Evolutionary conservation across 495 filamentous ascomycete species (phyloP).

Genomic region (Penicillium lagena): DNA sequence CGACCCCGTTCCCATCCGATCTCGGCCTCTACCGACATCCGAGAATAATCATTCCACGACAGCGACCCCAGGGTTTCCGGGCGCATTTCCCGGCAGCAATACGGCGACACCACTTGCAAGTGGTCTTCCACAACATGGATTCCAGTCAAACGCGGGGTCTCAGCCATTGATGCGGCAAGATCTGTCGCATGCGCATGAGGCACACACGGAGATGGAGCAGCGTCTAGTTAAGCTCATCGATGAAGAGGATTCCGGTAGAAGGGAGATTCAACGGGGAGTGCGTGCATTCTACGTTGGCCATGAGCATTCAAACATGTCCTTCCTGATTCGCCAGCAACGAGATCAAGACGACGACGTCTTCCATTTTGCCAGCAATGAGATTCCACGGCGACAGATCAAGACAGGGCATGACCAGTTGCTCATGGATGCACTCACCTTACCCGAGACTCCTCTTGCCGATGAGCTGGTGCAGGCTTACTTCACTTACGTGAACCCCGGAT

Average conservation of each 20-base stretch:
- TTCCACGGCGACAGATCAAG: conserved; percentile 36
- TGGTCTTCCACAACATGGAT: conserved; percentile 15
- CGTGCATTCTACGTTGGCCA: conserved; percentile 45
- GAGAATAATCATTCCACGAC: conserved; percentile 18
- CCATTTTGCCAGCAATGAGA: conserved; percentile 43
- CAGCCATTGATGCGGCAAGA: conserved; percentile 24
- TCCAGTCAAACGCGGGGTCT: conserved; percentile 13
- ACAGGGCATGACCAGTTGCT: conserved; percentile 42
- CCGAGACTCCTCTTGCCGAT: conserved; percentile 37
- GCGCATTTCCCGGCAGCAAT: conserved; percentile 21
- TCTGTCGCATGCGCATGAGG: conserved; percentile 25
- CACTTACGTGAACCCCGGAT: conserved; percentile 36
- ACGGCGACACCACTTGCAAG: conserved; percentile 11
- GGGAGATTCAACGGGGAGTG: conserved; percentile 40
- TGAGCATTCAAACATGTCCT: conserved; percentile 47
- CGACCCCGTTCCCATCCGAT: conserved; percentile 44
- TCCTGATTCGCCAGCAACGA: conserved; percentile 42
- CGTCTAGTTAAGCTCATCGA: conserved; percentile 41
- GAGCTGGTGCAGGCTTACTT: conserved; percentile 44
- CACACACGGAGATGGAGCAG: conserved; percentile 34
- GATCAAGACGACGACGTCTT: conserved; percentile 40
- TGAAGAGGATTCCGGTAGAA: conserved; percentile 33
- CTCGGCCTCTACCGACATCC: conserved; percentile 29
- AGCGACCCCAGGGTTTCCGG: conserved; percentile 23
- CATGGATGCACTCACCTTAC: conserved; percentile 42